phyloP scores from a whole-genome alignment of 1,139 yeast species.

The Saccharomyces pastorianus region DNA sequence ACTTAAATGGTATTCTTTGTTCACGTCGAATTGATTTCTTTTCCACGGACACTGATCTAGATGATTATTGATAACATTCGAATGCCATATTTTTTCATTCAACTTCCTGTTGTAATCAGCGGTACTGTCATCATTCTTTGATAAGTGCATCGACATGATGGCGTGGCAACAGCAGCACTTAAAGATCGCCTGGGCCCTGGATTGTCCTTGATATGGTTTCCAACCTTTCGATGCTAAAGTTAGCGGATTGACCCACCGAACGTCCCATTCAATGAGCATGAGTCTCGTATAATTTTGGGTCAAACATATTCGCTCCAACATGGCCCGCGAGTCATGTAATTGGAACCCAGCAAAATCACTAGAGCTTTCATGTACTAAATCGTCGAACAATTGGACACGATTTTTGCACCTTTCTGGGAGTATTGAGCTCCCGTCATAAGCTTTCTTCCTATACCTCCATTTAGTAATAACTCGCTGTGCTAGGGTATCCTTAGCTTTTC shows the following conservation, averaged over 20 bases:
- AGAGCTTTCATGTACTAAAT: slow-evolving; percentile 7
- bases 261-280: slow-evolving; percentile 14
- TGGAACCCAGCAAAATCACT: slow-evolving; percentile 6
- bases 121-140: background rate
- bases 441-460: slow-evolving; percentile 3
- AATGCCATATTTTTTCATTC: slow-evolving; percentile 8
- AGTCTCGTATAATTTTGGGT: slow-evolving; percentile 9
- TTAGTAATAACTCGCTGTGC: background rate
- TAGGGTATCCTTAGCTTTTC: background rate
- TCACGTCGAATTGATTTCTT: slow-evolving; percentile 8
- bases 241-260: slow-evolving; percentile 14
- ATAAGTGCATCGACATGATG: slow-evolving; percentile 10
- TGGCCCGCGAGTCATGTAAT: slow-evolving; percentile 8
- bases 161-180: slow-evolving; percentile 12
- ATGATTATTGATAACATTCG: slow-evolving; percentile 6
- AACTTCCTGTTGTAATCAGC: slow-evolving; percentile 3
- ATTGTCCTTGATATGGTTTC: slow-evolving; percentile 4
- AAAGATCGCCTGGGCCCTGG: slow-evolving; percentile 4
- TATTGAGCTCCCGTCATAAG: background rate
- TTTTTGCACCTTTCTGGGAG: slow-evolving; percentile 1
- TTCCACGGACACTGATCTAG: slow-evolving; percentile 14
- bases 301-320: slow-evolving; percentile 6
- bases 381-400: slow-evolving; percentile 6
- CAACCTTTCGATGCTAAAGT: slow-evolving; percentile 18
- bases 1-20: slow-evolving; percentile 12